phyloP scores from a whole-genome alignment of 2,329 filamentous ascomycete species.

The Didymella keratinophila region DNA sequence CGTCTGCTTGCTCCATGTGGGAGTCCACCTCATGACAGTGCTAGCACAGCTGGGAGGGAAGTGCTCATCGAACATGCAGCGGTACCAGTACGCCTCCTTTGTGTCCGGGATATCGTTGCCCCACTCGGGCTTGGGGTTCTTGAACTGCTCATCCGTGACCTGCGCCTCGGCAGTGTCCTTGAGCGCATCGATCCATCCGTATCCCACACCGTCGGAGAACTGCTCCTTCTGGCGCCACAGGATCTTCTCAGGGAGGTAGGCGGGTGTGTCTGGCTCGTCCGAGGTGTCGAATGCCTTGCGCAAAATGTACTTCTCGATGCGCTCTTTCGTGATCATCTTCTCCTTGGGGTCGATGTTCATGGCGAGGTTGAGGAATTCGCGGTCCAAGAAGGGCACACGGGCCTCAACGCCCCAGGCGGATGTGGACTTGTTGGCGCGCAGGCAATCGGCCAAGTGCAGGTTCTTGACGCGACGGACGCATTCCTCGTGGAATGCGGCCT shows the following conservation, averaged over 20 bases:
- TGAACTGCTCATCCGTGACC: constrained; percentile 98
- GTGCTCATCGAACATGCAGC: constrained; percentile 98
- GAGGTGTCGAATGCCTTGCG: constrained; percentile 96
- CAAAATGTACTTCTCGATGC: constrained; percentile 96
- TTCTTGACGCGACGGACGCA: constrained; percentile 95
- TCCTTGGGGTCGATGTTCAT: constrained; percentile 96
- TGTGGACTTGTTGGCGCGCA: constrained; percentile 98
- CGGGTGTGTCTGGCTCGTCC: constrained; percentile 78
- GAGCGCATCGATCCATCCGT: constrained; percentile 97
- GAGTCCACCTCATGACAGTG: constrained; percentile 96
- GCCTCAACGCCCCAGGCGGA: constrained; percentile 98
- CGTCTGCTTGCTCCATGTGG: constrained; percentile 95
- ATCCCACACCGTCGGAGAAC: constrained; percentile 97
- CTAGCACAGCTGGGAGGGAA: constrained; percentile 91
- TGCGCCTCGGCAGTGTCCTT: constrained; percentile 92
- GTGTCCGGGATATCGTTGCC: constrained; percentile 89
- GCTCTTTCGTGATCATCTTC: constrained; percentile 83
- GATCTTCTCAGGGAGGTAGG: constrained; percentile 95
- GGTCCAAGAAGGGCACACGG: constrained; percentile 96
- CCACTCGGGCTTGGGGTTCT: constrained; percentile 98
- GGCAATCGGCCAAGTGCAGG: constrained; percentile 93
- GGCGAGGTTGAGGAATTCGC: constrained; percentile 88
- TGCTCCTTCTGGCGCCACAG: constrained; percentile 99
- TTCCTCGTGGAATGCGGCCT: constrained; percentile 93
- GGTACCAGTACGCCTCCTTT: constrained; percentile 99